A percentile compares a stretch with the other conserved stretches of the same genome.
These are phyloP conservation scores for Scedosporium aurantiacum DNA, from an alignment of 2,329 filamentous ascomycete genomes.

Conservation along the genomic window DNA sequence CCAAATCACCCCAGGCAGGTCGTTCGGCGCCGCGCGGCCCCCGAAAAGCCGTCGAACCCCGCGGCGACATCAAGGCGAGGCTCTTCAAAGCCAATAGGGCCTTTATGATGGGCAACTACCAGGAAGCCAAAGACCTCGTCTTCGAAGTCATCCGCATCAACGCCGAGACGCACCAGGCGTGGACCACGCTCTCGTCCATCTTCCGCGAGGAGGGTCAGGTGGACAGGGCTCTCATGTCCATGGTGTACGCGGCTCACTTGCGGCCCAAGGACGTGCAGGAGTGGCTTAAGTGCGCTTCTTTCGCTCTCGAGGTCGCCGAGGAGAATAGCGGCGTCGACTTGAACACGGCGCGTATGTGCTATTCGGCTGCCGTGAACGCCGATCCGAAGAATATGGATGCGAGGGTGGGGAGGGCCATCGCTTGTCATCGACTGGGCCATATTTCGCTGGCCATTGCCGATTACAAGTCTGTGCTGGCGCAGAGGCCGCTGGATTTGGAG, in stretches of 20 bases:
- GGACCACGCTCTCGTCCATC: constrained; percentile 50
- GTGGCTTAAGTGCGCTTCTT: constrained; percentile 49
- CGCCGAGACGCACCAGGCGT: constrained; percentile 54
- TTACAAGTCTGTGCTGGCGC: constrained; percentile 43
- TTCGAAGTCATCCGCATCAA: constrained; percentile 58
- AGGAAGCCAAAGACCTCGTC: constrained; percentile 45
- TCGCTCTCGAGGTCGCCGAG: constrained; percentile 39
- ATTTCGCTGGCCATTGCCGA: constrained; percentile 42
- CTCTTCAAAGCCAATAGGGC: constrained; percentile 57
- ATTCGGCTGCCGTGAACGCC: constrained; percentile 46
- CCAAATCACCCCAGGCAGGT: constrained; percentile 12
- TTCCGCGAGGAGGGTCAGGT: constrained; percentile 48
- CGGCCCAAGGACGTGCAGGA: constrained; percentile 47
- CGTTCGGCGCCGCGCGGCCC: constrained; percentile 29
- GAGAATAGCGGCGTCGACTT: constrained; percentile 35
- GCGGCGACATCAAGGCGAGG: constrained; percentile 58
- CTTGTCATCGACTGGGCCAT: constrained; percentile 45
- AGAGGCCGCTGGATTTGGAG: constrained; percentile 40
- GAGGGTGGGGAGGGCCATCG: constrained; percentile 46
- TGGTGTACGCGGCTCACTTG: constrained; percentile 51
- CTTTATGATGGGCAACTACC: constrained; percentile 52
- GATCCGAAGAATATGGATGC: constrained; percentile 47
- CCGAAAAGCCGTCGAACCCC: constrained; percentile 54
- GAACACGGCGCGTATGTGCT: constrained; percentile 46
- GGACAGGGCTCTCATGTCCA: constrained; percentile 46